These are phyloP conservation scores for Aureobasidium musti DNA, from an alignment of 2,329 filamentous ascomycete species.

Conservation along the genomic window DNA sequence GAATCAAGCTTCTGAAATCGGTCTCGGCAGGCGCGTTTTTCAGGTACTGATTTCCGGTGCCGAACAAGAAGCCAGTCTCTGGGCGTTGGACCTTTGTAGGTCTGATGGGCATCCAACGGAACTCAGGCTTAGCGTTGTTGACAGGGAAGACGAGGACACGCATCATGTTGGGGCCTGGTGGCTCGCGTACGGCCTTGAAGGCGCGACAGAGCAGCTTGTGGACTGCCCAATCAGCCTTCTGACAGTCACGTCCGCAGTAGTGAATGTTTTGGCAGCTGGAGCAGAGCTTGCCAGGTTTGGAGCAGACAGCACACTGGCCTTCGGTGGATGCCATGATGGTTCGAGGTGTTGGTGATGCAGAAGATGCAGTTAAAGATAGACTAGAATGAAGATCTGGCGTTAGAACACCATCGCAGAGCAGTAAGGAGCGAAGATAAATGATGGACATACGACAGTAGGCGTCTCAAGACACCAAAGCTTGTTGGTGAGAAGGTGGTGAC, in stretches of 20 bases:
- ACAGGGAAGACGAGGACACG: neutral
- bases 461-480: neutral
- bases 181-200: neutral
- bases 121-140: neutral
- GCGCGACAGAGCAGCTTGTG: neutral
- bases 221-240: neutral
- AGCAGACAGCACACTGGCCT: constrained; percentile 3
- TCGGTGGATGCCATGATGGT: neutral
- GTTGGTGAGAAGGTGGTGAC: neutral
- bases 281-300: constrained; percentile 3
- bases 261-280: neutral
- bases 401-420: neutral
- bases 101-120: neutral
- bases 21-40: too few relatives aligned
- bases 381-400: neutral
- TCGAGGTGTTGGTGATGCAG: neutral
- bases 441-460: neutral
- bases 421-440: neutral
- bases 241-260: neutral
- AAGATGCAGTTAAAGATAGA: neutral
- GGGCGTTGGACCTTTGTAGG: too few relatives aligned
- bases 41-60: too few relatives aligned
- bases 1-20: neutral
- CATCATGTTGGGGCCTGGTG: neutral
- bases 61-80: too few relatives aligned